phyloP scores from a whole-genome alignment of 1,139 yeast genomes.

The Pichia sp. region DNA sequence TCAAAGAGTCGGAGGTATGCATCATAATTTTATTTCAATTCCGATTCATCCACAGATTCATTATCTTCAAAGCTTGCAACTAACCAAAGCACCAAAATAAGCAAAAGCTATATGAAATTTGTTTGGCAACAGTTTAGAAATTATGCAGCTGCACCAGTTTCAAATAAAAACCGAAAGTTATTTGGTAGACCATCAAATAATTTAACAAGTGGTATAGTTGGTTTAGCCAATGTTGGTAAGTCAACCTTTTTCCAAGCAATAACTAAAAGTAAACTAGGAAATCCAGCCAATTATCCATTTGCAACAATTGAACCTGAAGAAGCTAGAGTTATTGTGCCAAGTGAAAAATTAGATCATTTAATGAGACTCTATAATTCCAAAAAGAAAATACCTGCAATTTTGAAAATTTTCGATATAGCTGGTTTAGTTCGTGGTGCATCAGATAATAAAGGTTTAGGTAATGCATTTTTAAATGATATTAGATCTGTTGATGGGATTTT shows the following conservation, averaged over 20 bases:
- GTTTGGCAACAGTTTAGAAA: neutral
- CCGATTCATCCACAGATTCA: no score
- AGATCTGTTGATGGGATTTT: slow-evolving; percentile 68
- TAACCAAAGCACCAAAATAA: neutral
- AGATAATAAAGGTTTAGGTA: slow-evolving; percentile 71
- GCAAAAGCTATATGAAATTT: neutral
- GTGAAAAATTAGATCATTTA: slow-evolving; percentile 40
- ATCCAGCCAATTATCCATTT: slow-evolving; percentile 75
- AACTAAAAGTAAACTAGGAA: slow-evolving; percentile 62
- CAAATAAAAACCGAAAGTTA: slow-evolving; percentile 15
- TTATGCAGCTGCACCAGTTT: slow-evolving; percentile 2
- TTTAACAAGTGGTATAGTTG: slow-evolving; percentile 54
- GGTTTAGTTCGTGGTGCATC: slow-evolving; percentile 70
- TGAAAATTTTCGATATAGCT: slow-evolving; percentile 65
- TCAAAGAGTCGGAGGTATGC: no score
- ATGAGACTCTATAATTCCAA: slow-evolving; percentile 40
- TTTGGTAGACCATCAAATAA: slow-evolving; percentile 53
- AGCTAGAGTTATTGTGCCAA: slow-evolving; percentile 52
- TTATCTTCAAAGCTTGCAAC: neutral
- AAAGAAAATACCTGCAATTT: slow-evolving; percentile 42
- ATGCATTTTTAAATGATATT: slow-evolving; percentile 64
- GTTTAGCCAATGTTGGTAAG: slow-evolving; percentile 73
- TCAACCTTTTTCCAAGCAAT: slow-evolving; percentile 61
- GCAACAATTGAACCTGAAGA: slow-evolving; percentile 75
- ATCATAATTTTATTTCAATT: no score